Base-by-base conservation (phyloP, 805 yeast species). In the Candida stauntonica region DNA sequence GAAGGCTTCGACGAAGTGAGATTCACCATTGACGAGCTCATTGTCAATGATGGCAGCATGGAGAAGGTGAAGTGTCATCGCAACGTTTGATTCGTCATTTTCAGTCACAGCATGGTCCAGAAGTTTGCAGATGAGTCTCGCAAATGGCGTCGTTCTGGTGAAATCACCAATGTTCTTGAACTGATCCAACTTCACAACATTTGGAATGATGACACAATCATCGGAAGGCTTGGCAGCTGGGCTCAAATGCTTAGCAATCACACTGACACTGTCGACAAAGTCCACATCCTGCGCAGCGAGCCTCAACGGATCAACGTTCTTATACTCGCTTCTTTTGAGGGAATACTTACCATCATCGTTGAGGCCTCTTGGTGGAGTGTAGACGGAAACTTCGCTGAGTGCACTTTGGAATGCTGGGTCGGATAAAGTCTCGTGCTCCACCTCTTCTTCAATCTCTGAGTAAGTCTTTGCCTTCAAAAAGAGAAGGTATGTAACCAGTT, bases 311-410 rank as follows among this genome's bases (percentile, higher is more conserved):
- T 85, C 93, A 38, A 83, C 60, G 3, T 60, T 55, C 9, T 66
- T 58, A 44, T 63, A 71, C 7, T 64, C 45, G 3, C 63, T 58
- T 11, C 68, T 64, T 46, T 77, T 82, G 50, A 85, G 63, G 17
- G 74, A 62, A 56, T 81, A 85, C 32, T 72, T 71, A 17, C 94
- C 94, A 43, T 75, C 72, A 52, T 81, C 91, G 26, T 68, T 69
- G 29, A 80, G 59, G 3, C 86, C 86, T 16, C 70, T 67, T 4
- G 94, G 93, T 7, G 86, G 76, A 21, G 70, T 70, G 51, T 69
- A 85, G 5, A 61, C 68, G 1, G 86, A 70, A 20, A 79, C 65
- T 48, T 85, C 85, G 26, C 67, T 62, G 37, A 93, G 64, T 17
- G 77, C 64, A 48, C 81, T 81, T 28, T 70, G 67, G 42, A 91